These are phyloP conservation scores for Spirogloea muscicola DNA, from an alignment of 139 green algal species.

Conservation along the genomic window DNA sequence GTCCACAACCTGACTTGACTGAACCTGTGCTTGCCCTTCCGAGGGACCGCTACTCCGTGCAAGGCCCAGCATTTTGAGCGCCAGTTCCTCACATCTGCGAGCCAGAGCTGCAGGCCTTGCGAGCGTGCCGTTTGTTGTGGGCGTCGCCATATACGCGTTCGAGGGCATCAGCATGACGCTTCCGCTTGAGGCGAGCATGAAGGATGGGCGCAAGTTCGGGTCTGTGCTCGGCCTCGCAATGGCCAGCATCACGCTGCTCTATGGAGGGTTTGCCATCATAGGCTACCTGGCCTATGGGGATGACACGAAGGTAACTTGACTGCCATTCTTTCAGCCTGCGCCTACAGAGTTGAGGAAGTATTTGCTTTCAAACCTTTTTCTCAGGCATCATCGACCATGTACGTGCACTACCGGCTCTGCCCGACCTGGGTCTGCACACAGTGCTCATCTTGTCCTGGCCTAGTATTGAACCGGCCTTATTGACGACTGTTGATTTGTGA, in stretches of 20 bases:
- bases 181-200: conserved; percentile 54
- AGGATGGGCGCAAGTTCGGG: conserved; percentile 44
- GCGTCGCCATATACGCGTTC: conserved; percentile 61
- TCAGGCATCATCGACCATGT: too few species aligned
- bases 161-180: conserved; percentile 62
- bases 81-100: too few species aligned
- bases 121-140: conserved; percentile 55
- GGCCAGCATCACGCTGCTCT: conserved; percentile 46
- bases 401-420: too few species aligned
- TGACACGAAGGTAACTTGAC: too few species aligned
- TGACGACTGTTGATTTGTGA: too few species aligned
- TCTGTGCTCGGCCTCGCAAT: conserved; percentile 38
- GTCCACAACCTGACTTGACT: not conserved
- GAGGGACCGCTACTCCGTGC: not conserved
- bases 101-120: not conserved
- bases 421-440: too few species aligned
- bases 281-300: conserved; percentile 48
- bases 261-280: conserved; percentile 42
- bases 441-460: too few species aligned
- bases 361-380: too few species aligned
- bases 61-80: too few species aligned
- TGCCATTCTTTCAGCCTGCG: too few species aligned
- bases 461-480: too few species aligned
- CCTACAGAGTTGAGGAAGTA: too few species aligned
- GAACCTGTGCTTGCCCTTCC: not conserved